Percentiles rank a stretch among this genome's conserved stretches.
Evolutionary conservation across 345 rosid genomes (phyloP).

Genomic region (Sonneratia alba): DNA sequence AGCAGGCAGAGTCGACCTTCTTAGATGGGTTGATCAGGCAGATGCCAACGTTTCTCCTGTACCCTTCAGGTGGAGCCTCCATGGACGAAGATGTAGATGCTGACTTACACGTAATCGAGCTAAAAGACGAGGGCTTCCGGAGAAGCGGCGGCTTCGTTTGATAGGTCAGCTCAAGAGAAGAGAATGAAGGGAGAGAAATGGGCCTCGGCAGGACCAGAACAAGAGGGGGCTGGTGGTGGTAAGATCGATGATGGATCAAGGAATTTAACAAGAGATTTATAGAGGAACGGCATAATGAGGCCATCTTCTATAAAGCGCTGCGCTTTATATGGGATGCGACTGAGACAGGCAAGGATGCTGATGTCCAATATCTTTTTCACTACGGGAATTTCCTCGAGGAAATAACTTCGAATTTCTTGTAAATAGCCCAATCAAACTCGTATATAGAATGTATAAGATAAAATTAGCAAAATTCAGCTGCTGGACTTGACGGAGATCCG

Average conservation of each 20-base stretch:
- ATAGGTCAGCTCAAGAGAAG: background rate
- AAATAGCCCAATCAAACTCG: too few relatives aligned
- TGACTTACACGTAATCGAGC: conserved; percentile 8
- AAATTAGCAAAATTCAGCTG: too few relatives aligned
- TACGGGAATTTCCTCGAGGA: too few relatives aligned
- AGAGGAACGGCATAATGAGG: conserved; percentile 6
- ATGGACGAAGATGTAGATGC: conserved; percentile 30
- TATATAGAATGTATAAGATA: too few relatives aligned
- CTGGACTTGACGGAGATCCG: too few relatives aligned
- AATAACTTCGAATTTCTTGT: too few relatives aligned
- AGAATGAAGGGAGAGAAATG: background rate
- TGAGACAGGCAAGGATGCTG: background rate
- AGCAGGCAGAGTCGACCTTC: conserved; percentile 22
- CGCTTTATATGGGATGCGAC: background rate
- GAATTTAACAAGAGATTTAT: conserved; percentile 2
- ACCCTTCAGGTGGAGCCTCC: conserved; percentile 87
- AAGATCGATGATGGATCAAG: conserved; percentile 5
- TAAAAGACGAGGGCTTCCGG: background rate
- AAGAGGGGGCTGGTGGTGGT: background rate
- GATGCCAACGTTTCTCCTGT: conserved; percentile 83
- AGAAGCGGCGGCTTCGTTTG: background rate
- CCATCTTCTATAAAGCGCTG: conserved; percentile 1
- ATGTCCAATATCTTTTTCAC: background rate
- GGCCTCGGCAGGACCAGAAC: background rate
- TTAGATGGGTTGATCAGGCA: conserved; percentile 76